Evolutionary conservation across 176 grass and related monocot genomes (phyloP).

Genomic region (Eragrostis curvula): DNA sequence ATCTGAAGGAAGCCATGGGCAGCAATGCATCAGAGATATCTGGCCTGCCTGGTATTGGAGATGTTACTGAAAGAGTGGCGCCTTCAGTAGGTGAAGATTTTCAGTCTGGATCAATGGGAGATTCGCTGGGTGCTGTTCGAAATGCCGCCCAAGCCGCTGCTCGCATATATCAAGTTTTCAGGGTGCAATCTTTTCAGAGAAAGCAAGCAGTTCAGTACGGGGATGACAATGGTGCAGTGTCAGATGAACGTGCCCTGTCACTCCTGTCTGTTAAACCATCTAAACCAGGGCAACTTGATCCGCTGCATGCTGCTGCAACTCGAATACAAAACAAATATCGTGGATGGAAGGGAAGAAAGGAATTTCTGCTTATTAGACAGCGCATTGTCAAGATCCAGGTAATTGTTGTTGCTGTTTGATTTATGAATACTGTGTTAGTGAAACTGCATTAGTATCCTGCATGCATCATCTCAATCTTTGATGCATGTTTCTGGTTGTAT

Average conservation of each 20-base stretch:
- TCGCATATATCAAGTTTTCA: slow-evolving; percentile 87
- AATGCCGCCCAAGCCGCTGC: slow-evolving; percentile 89
- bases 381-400: slow-evolving; percentile 97
- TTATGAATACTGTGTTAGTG: background rate
- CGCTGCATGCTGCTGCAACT: slow-evolving; percentile 78
- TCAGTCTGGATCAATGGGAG: slow-evolving; percentile 66
- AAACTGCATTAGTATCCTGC: slow-evolving; percentile 8
- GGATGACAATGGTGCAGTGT: slow-evolving; percentile 63
- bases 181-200: slow-evolving; percentile 95
- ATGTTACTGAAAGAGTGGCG: slow-evolving; percentile 49
- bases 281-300: slow-evolving; percentile 67
- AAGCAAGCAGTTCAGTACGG: slow-evolving; percentile 84
- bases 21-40: slow-evolving; percentile 50
- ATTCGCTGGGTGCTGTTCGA: slow-evolving; percentile 85
- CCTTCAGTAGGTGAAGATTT: slow-evolving; percentile 39
- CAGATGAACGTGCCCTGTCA: slow-evolving; percentile 72
- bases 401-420: slow-evolving; percentile 35
- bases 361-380: slow-evolving; percentile 86
- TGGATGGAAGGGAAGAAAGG: slow-evolving; percentile 91
- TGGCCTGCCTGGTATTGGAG: slow-evolving; percentile 55
- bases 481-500: background rate
- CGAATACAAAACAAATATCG: slow-evolving; percentile 96
- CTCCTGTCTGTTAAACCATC: slow-evolving; percentile 72
- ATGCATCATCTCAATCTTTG: background rate
- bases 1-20: slow-evolving; percentile 76